These are phyloP conservation scores for Russula earlei DNA, from an alignment of 768 basidiomycete genomes.

Conservation along the genomic window DNA sequence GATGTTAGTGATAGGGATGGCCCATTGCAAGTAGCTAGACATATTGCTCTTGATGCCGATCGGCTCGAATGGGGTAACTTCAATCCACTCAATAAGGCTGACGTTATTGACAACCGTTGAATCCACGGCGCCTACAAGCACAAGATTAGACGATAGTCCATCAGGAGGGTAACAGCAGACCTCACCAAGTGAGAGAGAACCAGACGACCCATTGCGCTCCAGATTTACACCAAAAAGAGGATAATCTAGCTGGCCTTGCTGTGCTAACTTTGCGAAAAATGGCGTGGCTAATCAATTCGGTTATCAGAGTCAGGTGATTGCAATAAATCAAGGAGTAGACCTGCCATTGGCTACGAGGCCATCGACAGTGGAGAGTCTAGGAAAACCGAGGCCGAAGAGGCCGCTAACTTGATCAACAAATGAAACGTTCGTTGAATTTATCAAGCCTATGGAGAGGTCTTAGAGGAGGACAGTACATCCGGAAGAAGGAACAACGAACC, in stretches of 20 bases:
- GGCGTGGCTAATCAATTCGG: constrained; percentile 42
- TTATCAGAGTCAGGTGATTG: not conserved
- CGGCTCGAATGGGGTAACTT: constrained; percentile 66
- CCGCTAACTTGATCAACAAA: constrained; percentile 59
- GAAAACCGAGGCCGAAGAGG: constrained; percentile 66
- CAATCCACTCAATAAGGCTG: constrained; percentile 59
- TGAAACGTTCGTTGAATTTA: constrained; percentile 52
- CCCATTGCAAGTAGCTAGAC: constrained; percentile 73
- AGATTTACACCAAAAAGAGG: constrained; percentile 70
- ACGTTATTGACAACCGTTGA: constrained; percentile 52
- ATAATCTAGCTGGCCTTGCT: constrained; percentile 57
- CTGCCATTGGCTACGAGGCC: constrained; percentile 39
- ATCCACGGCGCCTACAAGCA: constrained; percentile 64
- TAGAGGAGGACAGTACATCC: not conserved
- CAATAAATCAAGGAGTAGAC: constrained; percentile 11
- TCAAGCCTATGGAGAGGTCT: constrained; percentile 38
- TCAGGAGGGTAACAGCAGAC: not conserved
- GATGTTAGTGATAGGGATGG: constrained; percentile 48
- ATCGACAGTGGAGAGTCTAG: constrained; percentile 57
- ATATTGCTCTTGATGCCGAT: constrained; percentile 44
- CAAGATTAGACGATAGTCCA: not conserved
- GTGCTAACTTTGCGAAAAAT: constrained; percentile 53
- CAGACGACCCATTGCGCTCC: constrained; percentile 43
- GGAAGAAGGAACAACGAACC: constrained; percentile 35
- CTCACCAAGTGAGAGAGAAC: constrained; percentile 57